Evolutionary conservation across 495 filamentous ascomycete species (phyloP).

Genomic region (Aspergillus nanangensis): DNA sequence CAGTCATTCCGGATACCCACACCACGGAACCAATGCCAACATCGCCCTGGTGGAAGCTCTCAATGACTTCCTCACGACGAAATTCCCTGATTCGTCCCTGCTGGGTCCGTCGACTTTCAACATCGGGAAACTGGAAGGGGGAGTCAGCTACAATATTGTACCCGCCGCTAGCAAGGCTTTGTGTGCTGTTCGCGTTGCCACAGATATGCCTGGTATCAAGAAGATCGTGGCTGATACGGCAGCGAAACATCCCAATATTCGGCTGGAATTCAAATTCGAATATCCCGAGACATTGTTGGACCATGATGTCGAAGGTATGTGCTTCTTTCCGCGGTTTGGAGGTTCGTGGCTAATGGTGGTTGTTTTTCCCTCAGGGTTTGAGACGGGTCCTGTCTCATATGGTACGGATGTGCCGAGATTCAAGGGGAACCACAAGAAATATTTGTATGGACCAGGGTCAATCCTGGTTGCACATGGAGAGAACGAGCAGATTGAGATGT

Average conservation of each 20-base stretch:
- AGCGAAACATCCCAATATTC: constrained; percentile 9
- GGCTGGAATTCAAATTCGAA: constrained; percentile 13
- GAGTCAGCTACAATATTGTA: constrained; percentile 18
- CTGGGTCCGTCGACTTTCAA: constrained; percentile 18
- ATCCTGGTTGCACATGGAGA: constrained; percentile 77
- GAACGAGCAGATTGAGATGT: constrained; percentile 64
- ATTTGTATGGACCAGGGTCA: constrained; percentile 74
- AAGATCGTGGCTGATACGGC: constrained; percentile 11
- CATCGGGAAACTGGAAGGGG: constrained; percentile 15
- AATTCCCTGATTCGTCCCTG: constrained; percentile 9
- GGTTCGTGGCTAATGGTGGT: constrained; percentile 16
- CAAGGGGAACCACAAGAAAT: constrained; percentile 55
- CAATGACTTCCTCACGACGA: constrained; percentile 36
- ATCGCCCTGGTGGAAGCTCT: constrained; percentile 60
- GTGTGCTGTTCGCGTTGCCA: constrained; percentile 17
- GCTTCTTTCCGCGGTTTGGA: neutral
- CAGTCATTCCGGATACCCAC: constrained; percentile 72
- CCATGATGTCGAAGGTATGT: constrained; percentile 49
- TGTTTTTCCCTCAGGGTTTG: no score
- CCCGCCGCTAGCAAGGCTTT: constrained; percentile 15
- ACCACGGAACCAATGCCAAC: constrained; percentile 68
- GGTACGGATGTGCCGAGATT: constrained; percentile 69
- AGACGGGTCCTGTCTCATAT: constrained; percentile 64
- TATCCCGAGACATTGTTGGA: constrained; percentile 31
- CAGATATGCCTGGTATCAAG: constrained; percentile 14